phyloP scores from a whole-genome alignment of 441 rosid species.

The Erysimum cheiri region DNA sequence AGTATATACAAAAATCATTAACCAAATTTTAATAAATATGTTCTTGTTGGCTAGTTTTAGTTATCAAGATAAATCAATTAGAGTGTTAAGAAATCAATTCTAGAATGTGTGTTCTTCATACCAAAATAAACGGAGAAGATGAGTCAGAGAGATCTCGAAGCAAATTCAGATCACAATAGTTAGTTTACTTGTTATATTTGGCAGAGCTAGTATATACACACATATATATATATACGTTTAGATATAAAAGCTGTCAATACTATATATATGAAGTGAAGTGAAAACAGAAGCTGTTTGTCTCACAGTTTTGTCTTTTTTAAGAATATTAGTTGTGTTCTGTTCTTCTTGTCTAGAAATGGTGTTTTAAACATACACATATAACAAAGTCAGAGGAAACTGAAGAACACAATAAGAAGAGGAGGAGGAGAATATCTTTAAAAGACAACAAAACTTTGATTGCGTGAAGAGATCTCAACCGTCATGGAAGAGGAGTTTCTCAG shows the following conservation, averaged over 20 bases:
- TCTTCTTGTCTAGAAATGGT: conserved; percentile 6
- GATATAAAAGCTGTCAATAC: conserved; percentile 7
- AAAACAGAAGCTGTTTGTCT: conserved; percentile 17
- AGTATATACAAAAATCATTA: neutral
- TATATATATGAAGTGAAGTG: conserved; percentile 19
- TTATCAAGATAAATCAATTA: neutral
- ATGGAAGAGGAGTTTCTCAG: neutral
- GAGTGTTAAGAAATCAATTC: neutral
- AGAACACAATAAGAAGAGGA: neutral
- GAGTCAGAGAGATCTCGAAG: conserved; percentile 21
- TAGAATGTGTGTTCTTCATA: neutral
- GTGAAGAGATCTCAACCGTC: neutral
- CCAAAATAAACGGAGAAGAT: neutral
- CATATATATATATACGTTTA: neutral
- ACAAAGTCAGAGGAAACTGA: neutral
- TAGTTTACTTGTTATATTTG: conserved; percentile 4
- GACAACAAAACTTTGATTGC: neutral
- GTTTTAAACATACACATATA: neutral
- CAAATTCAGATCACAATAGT: neutral
- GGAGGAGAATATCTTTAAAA: neutral
- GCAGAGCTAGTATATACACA: neutral
- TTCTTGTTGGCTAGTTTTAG: neutral
- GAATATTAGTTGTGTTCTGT: conserved; percentile 26
- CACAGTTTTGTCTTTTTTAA: conserved; percentile 16
- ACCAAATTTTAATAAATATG: neutral